Evolutionary conservation across 352 stramenopile genomes (phyloP), one percentile per base, ranked within the genome.

Genomic region (Pythium volutum): DNA sequence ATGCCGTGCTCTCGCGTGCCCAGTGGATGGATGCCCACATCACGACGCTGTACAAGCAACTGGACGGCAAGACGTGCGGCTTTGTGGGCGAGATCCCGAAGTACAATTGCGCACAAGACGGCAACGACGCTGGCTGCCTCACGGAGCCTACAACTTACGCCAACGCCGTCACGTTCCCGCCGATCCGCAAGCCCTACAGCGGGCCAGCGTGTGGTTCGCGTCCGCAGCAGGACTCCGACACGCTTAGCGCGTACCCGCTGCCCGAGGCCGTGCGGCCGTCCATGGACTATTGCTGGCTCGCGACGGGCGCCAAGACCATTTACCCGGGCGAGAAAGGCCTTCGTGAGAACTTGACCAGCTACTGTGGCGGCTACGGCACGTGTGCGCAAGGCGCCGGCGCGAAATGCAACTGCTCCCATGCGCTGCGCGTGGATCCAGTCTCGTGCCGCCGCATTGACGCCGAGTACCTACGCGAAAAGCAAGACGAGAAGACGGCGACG

Each of bases 11-110:
- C 3, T 67, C 62, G 6, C 79, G 83, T 29, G 79, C 76, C 6
- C 69, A 62, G 36, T 93, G 83, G 83, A 90, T 93, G 83, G 83
- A 93, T 31, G 73, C 69, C 45, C 77, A 77, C 34, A 88, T 93
- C 45, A 74, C 77, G 33, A 31, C 76, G 27, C 66, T 93, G 3
- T 93, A 88, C 75, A 88, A 89, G 61, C 48, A 62, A 45, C 69
- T 91, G 18, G 62, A 83, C 55, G 76, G 70, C 0, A 36, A 64
- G 23, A 83, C 75, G 15, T 91, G 82, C 58, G 85, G 76, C 27
- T 79, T 76, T 33, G 77, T 91, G 4, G 82, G 82, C 6, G 59
- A 69, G 15, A 67, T 91, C 18, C 79, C 79, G 15, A 84, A 84
- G 60, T 89, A 74, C 69, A 91, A 91, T 42, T 91, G 82, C 56